A percentile compares a stretch with the other conserved stretches of the same genome.
These are phyloP conservation scores for Phytopythium ostracodes DNA, from an alignment of 352 stramenopile species.

Conservation along the genomic window DNA sequence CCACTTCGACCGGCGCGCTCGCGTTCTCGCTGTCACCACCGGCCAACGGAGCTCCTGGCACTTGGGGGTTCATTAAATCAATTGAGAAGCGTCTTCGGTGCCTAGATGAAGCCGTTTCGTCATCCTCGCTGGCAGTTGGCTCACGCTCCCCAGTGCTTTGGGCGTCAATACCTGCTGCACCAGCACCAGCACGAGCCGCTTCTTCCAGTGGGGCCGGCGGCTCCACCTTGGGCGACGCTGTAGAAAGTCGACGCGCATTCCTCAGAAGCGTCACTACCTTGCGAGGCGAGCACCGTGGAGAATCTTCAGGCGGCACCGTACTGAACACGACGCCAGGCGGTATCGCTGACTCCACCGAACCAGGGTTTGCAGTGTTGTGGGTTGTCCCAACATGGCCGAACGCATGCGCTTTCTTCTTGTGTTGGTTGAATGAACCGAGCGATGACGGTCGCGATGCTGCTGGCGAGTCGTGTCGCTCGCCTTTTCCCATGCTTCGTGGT, in stretches of 20 bases:
- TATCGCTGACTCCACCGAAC: background rate
- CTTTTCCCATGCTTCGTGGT: background rate
- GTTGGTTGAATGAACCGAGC: slow-evolving; percentile 6
- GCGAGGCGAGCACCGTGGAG: slow-evolving; percentile 23
- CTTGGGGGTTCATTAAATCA: background rate
- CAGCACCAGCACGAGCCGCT: background rate
- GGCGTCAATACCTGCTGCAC: background rate
- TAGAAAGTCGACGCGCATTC: slow-evolving; percentile 14
- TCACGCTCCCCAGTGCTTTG: background rate
- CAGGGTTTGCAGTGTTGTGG: background rate
- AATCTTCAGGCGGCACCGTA: slow-evolving; percentile 20
- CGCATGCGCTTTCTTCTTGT: background rate
- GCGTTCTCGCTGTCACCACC: background rate
- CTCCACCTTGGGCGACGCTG: background rate
- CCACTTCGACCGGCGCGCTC: background rate
- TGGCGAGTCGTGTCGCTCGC: background rate
- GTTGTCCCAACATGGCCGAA: background rate
- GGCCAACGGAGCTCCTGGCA: background rate
- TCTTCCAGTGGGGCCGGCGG: background rate
- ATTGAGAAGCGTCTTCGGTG: background rate
- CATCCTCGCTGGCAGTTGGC: background rate
- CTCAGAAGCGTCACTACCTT: slow-evolving; percentile 34
- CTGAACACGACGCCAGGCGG: slow-evolving; percentile 39
- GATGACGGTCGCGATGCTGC: background rate
- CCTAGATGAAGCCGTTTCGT: too few relatives aligned